Conservation (phyloP, 805 yeast species). For the Lipomyces yamadae region DNA sequence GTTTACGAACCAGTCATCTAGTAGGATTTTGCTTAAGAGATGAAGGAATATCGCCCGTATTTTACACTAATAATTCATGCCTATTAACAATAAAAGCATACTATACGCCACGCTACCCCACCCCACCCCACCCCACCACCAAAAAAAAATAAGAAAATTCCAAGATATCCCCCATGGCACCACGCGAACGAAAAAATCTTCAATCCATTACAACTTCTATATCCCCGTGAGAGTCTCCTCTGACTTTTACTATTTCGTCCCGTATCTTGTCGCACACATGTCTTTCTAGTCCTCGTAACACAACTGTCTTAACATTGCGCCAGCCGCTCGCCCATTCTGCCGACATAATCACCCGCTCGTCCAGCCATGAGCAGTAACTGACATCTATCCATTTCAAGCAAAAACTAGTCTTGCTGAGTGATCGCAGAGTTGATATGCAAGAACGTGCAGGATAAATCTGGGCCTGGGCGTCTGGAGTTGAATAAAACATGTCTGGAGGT, state of each 20-base stretch:
- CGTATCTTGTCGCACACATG: conserved; percentile 9
- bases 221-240: background rate
- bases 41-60: background rate
- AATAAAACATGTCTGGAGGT: conserved; percentile 36
- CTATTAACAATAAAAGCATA: background rate
- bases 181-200: background rate
- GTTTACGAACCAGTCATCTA: background rate
- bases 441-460: conserved; percentile 25
- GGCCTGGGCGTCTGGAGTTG: conserved; percentile 25
- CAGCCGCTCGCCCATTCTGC: conserved; percentile 34
- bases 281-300: conserved; percentile 18
- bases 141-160: background rate
- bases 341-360: conserved; percentile 24
- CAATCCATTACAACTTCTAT: conserved; percentile 11
- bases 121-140: background rate
- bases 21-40: background rate
- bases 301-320: conserved; percentile 26
- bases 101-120: background rate
- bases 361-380: conserved; percentile 34
- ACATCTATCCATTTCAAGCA: conserved; percentile 34
- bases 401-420: conserved; percentile 16
- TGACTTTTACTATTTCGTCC: conserved; percentile 3
- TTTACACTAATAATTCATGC: background rate
- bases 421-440: conserved; percentile 25
- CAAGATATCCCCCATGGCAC: background rate